A percentile compares a stretch with the other conserved stretches of the same genome.
These are phyloP conservation scores for Halenospora varia DNA, from an alignment of 495 filamentous ascomycete species.

Conservation along the genomic window DNA sequence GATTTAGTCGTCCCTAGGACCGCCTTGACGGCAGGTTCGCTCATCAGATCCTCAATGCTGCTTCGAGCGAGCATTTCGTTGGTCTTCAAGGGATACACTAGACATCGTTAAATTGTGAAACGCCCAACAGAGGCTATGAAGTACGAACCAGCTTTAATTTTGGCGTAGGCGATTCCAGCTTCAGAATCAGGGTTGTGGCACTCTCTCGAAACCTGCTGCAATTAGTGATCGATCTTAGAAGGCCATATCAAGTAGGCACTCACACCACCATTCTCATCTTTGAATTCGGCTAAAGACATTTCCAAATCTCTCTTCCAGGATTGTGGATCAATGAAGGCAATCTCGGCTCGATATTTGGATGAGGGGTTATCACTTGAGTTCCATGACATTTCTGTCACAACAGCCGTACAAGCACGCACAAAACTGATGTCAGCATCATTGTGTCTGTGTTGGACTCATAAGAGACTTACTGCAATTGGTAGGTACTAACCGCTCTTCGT, in stretches of 20 bases:
- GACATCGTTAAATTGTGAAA: not conserved
- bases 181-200: slow-evolving; percentile 34
- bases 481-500: slow-evolving; percentile 15
- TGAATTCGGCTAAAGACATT: slow-evolving; percentile 48
- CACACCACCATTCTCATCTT: slow-evolving; percentile 30
- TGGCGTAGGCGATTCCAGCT: slow-evolving; percentile 49
- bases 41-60: slow-evolving; percentile 36
- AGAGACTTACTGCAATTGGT: slow-evolving; percentile 9
- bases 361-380: slow-evolving; percentile 42
- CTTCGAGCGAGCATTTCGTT: slow-evolving; percentile 43
- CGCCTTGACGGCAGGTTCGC: slow-evolving; percentile 32
- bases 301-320: slow-evolving; percentile 58
- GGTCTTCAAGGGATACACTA: slow-evolving; percentile 51
- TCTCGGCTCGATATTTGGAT: slow-evolving; percentile 52
- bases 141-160: slow-evolving; percentile 47
- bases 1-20: slow-evolving; percentile 45
- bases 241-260: slow-evolving; percentile 25
- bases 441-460: slow-evolving; percentile 9
- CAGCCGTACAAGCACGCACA: slow-evolving; percentile 58
- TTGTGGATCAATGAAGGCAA: slow-evolving; percentile 53
- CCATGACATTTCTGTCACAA: slow-evolving; percentile 62
- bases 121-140: not conserved
- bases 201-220: slow-evolving; percentile 36
- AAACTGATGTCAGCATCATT: no score
- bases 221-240: slow-evolving; percentile 18